Percentiles rank a stretch among this genome's conserved stretches.
Evolutionary conservation across 768 basidiomycete species (phyloP).

Genomic region (Daedaleopsis nitida): DNA sequence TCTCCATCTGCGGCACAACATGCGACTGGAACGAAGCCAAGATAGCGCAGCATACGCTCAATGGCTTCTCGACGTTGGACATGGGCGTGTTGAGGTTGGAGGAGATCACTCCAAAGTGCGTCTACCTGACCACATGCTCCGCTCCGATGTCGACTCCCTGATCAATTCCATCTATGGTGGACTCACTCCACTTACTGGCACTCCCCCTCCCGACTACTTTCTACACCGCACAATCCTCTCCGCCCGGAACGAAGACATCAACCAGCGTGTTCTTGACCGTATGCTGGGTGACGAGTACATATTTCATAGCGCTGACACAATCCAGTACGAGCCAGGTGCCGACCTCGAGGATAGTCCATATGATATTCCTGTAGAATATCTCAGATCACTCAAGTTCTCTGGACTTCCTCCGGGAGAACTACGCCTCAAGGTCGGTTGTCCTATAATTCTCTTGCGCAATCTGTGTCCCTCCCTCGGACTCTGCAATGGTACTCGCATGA

Average conservation of each 20-base stretch:
- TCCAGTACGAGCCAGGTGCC: no score
- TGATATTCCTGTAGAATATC: conserved; percentile 22
- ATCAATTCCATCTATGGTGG: conserved; percentile 10
- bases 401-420: conserved; percentile 39
- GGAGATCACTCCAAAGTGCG: no score
- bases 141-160: background rate
- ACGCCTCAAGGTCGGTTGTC: conserved; percentile 21
- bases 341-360: conserved; percentile 4
- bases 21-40: no score
- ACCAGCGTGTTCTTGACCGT: conserved; percentile 19
- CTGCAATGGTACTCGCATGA: conserved; percentile 40
- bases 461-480: conserved; percentile 36
- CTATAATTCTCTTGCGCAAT: conserved; percentile 48
- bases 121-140: no score
- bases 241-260: conserved; percentile 29
- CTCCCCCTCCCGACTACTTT: conserved; percentile 39
- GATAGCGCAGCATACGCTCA: no score
- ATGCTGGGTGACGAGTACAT: conserved; percentile 23
- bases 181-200: conserved; percentile 28
- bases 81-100: no score
- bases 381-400: conserved; percentile 33
- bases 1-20: background rate
- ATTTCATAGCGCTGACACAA: conserved; percentile 25
- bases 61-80: no score
- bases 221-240: conserved; percentile 34